phyloP scores from a whole-genome alignment of 768 basidiomycete species.

The Russula vinacea region DNA sequence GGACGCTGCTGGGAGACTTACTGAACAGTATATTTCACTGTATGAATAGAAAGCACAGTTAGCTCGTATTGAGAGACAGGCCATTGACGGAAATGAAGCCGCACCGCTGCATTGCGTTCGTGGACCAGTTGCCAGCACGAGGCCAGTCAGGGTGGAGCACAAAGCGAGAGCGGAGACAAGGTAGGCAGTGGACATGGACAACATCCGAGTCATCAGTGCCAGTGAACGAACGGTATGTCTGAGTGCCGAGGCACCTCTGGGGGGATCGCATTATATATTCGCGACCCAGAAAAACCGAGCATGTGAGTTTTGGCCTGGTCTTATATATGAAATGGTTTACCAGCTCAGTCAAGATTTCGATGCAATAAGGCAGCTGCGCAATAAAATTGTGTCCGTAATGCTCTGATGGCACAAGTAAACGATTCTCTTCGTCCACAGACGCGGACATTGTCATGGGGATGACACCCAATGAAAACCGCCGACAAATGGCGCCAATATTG shows the following conservation, averaged over 20 bases:
- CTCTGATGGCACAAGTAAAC: too few species aligned
- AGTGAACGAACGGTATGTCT: neutral
- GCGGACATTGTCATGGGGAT: too few species aligned
- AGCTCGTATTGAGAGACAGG: neutral
- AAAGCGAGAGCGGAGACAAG: constrained; percentile 13
- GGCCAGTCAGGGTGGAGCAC: neutral
- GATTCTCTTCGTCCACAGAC: too few species aligned
- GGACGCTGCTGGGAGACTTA: neutral
- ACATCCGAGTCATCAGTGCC: too few species aligned
- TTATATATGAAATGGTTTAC: neutral
- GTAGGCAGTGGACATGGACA: neutral
- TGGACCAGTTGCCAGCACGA: constrained; percentile 17
- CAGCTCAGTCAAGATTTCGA: neutral
- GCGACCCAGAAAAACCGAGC: neutral
- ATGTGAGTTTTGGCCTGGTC: neutral
- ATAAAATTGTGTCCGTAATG: neutral
- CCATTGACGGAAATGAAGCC: neutral
- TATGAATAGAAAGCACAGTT: neutral
- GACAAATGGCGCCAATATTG: too few species aligned
- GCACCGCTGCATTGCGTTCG: constrained; percentile 11
- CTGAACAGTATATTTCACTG: constrained; percentile 1
- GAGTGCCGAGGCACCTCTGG: neutral
- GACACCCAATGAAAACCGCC: too few species aligned
- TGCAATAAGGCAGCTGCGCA: neutral
- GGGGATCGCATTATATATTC: neutral